These are phyloP conservation scores for Luffa aegyptiaca DNA, from an alignment of 306 rosid genomes.

Conservation along the genomic window DNA sequence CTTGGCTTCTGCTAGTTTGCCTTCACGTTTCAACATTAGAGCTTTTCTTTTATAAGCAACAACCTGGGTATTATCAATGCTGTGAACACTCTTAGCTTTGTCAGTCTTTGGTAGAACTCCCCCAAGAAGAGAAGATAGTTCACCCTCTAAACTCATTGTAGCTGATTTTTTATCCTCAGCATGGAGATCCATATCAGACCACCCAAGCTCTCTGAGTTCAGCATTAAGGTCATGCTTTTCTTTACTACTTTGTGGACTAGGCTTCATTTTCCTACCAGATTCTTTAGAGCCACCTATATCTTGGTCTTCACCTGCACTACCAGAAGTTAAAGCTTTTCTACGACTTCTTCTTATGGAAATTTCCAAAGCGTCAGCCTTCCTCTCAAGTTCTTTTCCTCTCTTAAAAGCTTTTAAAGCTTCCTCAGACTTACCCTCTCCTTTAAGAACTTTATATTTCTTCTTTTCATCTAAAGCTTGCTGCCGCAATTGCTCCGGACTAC, in stretches of 20 bases:
- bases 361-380: constrained; percentile 96
- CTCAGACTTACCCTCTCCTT: constrained; percentile 76
- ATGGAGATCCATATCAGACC: constrained; percentile 77
- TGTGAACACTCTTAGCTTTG: constrained; percentile 25
- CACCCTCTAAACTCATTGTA: constrained; percentile 69
- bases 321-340: constrained; percentile 42
- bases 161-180: constrained; percentile 40
- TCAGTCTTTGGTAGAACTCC: constrained; percentile 41
- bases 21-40: constrained; percentile 78
- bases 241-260: constrained; percentile 32
- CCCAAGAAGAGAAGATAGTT: constrained; percentile 57
- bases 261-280: constrained; percentile 43
- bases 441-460: constrained; percentile 58
- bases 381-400: constrained; percentile 94
- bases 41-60: constrained; percentile 76
- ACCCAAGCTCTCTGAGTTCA: constrained; percentile 88
- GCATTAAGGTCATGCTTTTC: constrained; percentile 66
- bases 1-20: constrained; percentile 86
- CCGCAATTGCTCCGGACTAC: constrained; percentile 76
- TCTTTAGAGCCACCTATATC: constrained; percentile 25
- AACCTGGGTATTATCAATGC: constrained; percentile 61
- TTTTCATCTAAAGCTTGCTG: constrained; percentile 81
- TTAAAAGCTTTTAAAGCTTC: constrained; percentile 86
- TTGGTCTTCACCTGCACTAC: constrained; percentile 28
- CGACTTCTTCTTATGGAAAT: constrained; percentile 49